A percentile compares a stretch with the other conserved stretches of the same genome.
Conservation (phyloP, 129 eudicot genomes). For the Kitagawia praeruptora region DNA sequence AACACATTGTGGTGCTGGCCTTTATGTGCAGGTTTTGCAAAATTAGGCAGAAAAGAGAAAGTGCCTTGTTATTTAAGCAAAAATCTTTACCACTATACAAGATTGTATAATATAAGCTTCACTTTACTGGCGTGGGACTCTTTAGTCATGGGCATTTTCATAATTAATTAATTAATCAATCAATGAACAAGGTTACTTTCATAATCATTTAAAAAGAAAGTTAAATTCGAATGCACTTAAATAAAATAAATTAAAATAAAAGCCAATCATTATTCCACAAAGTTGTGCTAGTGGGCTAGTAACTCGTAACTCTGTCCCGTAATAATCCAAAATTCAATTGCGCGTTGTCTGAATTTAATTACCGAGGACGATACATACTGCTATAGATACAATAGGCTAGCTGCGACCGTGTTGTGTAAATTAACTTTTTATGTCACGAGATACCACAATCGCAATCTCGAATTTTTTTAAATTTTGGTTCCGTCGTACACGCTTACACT, state of each 20-base stretch:
- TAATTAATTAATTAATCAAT: neutral
- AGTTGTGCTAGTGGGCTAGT: neutral
- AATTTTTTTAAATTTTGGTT: too few species aligned
- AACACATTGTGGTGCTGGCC: neutral
- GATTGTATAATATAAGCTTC: neutral
- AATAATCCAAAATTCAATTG: too few species aligned
- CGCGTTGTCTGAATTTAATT: too few species aligned
- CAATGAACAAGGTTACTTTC: too few species aligned
- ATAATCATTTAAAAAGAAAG: too few species aligned
- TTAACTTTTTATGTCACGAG: neutral
- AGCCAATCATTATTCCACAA: neutral
- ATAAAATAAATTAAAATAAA: too few species aligned
- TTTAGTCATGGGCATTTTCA: neutral
- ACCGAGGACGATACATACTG: too few species aligned
- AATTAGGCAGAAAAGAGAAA: neutral
- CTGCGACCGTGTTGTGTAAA: neutral
- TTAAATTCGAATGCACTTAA: neutral
- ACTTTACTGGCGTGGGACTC: slow-evolving; percentile 11
- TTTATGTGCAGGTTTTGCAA: neutral
- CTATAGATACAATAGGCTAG: too few species aligned
- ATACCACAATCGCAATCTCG: neutral
- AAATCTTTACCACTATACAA: neutral
- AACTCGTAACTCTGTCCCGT: too few species aligned
- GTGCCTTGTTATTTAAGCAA: neutral
- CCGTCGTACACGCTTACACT: too few species aligned